Conservation (phyloP, 2,329 filamentous ascomycete species). For the Xylaria polymorpha region DNA sequence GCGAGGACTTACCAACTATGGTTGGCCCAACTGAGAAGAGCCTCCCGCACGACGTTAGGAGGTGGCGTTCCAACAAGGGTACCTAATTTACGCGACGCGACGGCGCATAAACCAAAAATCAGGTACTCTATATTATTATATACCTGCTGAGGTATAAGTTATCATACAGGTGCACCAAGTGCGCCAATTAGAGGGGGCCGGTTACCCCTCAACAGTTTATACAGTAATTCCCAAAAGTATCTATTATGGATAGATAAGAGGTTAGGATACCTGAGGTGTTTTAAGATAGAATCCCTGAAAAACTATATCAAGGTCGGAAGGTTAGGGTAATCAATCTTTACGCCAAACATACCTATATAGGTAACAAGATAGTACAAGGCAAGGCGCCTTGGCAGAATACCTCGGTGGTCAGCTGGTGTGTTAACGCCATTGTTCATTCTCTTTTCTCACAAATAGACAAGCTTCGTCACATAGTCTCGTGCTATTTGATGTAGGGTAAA, state of each 20-base stretch:
- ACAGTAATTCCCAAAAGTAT: too few relatives aligned
- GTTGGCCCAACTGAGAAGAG: conserved; percentile 26
- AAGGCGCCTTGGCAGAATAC: neutral
- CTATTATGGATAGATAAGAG: too few relatives aligned
- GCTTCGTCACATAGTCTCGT: neutral
- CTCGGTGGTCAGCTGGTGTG: neutral
- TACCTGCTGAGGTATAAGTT: neutral
- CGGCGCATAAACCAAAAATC: conserved; percentile 21
- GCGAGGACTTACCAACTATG: neutral
- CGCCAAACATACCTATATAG: neutral
- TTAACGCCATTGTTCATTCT: neutral
- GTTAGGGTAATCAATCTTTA: neutral
- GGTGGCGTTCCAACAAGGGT: neutral
- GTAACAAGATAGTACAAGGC: neutral
- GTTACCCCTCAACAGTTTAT: too few relatives aligned
- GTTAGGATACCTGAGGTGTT: neutral
- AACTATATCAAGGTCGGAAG: neutral
- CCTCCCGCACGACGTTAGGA: conserved; percentile 21
- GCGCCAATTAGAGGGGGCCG: too few relatives aligned
- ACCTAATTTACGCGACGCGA: conserved; percentile 20
- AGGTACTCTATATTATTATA: neutral
- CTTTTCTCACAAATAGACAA: neutral
- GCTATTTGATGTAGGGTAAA: neutral
- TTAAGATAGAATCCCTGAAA: neutral
- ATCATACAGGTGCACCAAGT: neutral